Conservation (phyloP, 2,329 filamentous ascomycete species). For the Chalaropsis thielavioides region DNA sequence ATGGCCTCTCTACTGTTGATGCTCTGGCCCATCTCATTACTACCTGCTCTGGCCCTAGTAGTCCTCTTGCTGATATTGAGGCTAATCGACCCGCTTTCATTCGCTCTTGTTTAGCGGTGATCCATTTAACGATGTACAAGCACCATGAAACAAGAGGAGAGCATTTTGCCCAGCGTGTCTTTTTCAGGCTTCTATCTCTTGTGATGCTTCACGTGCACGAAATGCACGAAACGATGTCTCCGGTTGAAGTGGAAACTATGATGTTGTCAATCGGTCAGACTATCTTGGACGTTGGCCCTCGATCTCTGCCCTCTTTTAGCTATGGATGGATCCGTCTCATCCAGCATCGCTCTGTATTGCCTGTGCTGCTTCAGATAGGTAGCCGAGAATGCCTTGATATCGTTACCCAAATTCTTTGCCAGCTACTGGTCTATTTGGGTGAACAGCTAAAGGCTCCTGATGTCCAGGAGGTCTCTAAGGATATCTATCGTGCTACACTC, state of each 20-base stretch:
- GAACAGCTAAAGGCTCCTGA: constrained; percentile 64
- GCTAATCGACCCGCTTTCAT: constrained; percentile 50
- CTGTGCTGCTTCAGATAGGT: constrained; percentile 47
- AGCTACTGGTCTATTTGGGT: constrained; percentile 58
- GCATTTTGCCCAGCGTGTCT: constrained; percentile 72
- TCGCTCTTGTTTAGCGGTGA: constrained; percentile 62
- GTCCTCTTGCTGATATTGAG: constrained; percentile 9
- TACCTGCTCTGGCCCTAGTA: constrained; percentile 40
- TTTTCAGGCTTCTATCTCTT: constrained; percentile 76
- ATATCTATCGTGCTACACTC: constrained; percentile 70
- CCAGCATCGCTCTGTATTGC: constrained; percentile 73
- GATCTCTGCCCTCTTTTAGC: constrained; percentile 64
- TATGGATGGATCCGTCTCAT: constrained; percentile 76
- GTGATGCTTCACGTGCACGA: constrained; percentile 57
- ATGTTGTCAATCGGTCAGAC: constrained; percentile 32
- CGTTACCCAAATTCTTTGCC: constrained; percentile 67
- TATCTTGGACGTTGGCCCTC: constrained; percentile 60
- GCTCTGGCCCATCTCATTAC: constrained; percentile 69
- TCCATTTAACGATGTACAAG: constrained; percentile 68
- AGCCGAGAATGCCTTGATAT: constrained; percentile 40
- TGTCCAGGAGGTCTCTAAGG: constrained; percentile 55
- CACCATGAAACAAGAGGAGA: constrained; percentile 72
- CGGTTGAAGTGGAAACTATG: constrained; percentile 5
- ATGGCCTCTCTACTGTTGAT: constrained; percentile 46
- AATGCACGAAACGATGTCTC: constrained; percentile 24